These are phyloP conservation scores for Oryza meyeriana DNA, from an alignment of 176 grass and related monocot species.

Conservation along the genomic window DNA sequence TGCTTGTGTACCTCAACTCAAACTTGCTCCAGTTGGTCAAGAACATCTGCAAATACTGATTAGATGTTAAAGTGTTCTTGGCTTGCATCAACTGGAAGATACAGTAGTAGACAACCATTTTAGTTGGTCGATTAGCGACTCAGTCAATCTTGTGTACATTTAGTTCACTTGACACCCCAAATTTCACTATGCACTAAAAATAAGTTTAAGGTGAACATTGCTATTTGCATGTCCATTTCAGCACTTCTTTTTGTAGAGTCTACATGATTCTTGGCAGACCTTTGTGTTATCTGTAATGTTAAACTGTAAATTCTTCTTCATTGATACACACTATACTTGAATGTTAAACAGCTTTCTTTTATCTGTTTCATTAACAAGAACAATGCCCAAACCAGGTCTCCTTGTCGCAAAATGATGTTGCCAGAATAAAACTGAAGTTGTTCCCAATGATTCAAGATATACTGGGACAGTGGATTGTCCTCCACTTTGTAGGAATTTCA, in stretches of 20 bases:
- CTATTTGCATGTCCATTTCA: conserved; percentile 23
- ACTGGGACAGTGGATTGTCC: conserved; percentile 77
- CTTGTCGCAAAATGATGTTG: conserved; percentile 70
- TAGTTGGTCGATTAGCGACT: neutral
- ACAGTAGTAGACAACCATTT: neutral
- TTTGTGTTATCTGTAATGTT: neutral
- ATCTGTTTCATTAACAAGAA: conserved; percentile 13
- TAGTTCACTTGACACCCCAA: neutral
- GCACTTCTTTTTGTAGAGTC: neutral
- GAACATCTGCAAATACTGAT: neutral
- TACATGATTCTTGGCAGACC: neutral
- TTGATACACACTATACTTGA: conserved; percentile 20
- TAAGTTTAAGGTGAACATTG: conserved; percentile 5
- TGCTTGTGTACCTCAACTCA: neutral
- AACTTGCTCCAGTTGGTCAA: neutral
- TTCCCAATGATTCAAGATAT: conserved; percentile 72
- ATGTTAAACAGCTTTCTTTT: neutral
- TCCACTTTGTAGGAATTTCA: conserved; percentile 77
- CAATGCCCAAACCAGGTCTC: conserved; percentile 61
- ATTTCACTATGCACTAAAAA: neutral
- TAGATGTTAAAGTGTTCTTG: conserved; percentile 12
- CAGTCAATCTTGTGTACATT: conserved; percentile 4
- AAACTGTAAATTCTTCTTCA: conserved; percentile 17
- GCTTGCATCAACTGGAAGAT: neutral
- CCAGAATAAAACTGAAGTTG: conserved; percentile 65